phyloP scores from a whole-genome alignment of 495 filamentous ascomycete species.

The Penicillium cinerascens region DNA sequence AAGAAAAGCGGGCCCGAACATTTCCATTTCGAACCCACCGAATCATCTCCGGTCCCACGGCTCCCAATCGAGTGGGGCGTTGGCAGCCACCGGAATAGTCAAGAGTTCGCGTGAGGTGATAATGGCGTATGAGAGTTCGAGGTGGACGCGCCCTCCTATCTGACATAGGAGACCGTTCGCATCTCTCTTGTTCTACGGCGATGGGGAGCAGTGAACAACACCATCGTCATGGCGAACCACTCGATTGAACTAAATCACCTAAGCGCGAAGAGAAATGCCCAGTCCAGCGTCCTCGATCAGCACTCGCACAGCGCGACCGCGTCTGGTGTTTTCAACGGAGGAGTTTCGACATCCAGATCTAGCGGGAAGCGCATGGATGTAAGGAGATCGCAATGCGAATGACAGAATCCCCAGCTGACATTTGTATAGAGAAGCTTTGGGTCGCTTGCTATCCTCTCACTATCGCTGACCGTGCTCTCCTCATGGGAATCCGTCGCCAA shows the following conservation, averaged over 20 bases:
- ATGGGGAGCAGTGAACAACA: background rate
- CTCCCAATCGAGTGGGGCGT: background rate
- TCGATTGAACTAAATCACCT: slow-evolving; percentile 12
- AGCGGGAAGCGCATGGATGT: slow-evolving; percentile 16
- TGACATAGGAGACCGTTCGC: background rate
- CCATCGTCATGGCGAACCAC: slow-evolving; percentile 9
- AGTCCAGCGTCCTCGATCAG: slow-evolving; percentile 1
- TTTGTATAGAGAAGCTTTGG: slow-evolving; percentile 25
- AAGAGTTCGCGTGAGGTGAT: slow-evolving; percentile 9
- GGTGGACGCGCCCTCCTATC: background rate
- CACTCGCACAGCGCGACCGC: slow-evolving; percentile 2
- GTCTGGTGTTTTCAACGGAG: slow-evolving; percentile 10
- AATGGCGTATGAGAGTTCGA: background rate
- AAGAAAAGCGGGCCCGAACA: background rate
- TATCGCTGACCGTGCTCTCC: slow-evolving; percentile 26
- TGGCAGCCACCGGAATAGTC: slow-evolving; percentile 1
- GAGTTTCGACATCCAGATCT: slow-evolving; percentile 14
- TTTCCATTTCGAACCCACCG: background rate
- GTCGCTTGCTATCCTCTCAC: slow-evolving; percentile 24
- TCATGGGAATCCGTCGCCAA: slow-evolving; percentile 28
- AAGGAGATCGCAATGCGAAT: background rate
- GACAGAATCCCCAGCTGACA: background rate
- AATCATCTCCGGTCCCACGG: background rate
- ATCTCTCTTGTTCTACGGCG: background rate
- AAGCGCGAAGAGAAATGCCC: slow-evolving; percentile 10